Percentiles rank a stretch among this genome's conserved stretches.
Conservation (phyloP, 352 stramenopile species). For the Phytopythium litorale region DNA sequence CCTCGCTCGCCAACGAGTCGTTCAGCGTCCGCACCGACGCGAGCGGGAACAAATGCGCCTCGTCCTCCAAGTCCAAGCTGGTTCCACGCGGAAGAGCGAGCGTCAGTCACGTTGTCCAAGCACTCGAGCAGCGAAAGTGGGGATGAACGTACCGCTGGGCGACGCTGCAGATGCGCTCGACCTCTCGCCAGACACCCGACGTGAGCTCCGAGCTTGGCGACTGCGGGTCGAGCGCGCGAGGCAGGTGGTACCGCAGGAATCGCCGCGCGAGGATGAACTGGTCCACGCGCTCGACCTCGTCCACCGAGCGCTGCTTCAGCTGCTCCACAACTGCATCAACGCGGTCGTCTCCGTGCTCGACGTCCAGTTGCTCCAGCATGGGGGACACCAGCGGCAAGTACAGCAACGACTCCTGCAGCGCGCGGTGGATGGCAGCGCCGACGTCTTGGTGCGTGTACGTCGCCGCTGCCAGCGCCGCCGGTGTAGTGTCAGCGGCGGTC, state of each 20-base stretch:
- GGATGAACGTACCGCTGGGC: conserved; percentile 34
- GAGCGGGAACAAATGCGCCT: conserved; percentile 63
- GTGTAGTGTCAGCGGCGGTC: conserved; percentile 11
- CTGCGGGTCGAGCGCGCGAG: conserved; percentile 16
- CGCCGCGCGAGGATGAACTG: conserved; percentile 52
- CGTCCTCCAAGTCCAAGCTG: conserved; percentile 60
- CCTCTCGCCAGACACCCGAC: conserved; percentile 15
- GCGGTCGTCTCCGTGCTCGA: conserved; percentile 12
- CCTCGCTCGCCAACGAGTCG: conserved; percentile 20
- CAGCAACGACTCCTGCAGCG: conserved; percentile 46
- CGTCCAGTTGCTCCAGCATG: conserved; percentile 17
- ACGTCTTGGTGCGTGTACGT: conserved; percentile 72
- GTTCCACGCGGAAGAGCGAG: background rate
- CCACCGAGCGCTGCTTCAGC: conserved; percentile 11
- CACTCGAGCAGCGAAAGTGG: background rate
- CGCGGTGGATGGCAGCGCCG: conserved; percentile 69
- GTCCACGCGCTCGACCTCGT: conserved; percentile 50
- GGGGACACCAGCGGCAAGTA: conserved; percentile 31
- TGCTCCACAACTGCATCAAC: background rate
- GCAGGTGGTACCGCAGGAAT: conserved; percentile 47
- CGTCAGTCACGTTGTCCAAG: background rate
- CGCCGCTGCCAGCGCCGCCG: conserved; percentile 19
- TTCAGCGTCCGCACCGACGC: conserved; percentile 36
- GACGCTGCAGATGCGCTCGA: conserved; percentile 44
- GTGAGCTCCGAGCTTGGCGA: conserved; percentile 16